Percentiles rank a stretch among this genome's conserved stretches.
Conservation (phyloP, 1,139 yeast species). For the Candida sanyaensis region DNA sequence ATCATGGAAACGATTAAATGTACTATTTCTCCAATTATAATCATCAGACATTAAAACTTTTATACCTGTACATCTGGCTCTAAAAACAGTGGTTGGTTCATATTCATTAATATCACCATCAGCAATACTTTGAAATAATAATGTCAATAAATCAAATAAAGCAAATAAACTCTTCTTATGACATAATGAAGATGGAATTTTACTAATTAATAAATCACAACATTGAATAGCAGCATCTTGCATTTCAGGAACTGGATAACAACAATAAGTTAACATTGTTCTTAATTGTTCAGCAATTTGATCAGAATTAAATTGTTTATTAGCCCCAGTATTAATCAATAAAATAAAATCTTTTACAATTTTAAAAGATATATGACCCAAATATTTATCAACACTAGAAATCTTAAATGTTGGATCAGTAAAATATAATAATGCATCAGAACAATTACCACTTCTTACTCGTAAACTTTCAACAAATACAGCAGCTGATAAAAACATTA, state of each 20-base stretch:
- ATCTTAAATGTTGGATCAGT: slow-evolving; percentile 81
- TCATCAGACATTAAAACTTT: slow-evolving; percentile 75
- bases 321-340: slow-evolving; percentile 47
- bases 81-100: slow-evolving; percentile 74
- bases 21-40: slow-evolving; percentile 70
- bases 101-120: slow-evolving; percentile 83
- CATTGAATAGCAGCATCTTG: slow-evolving; percentile 83
- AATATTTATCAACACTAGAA: slow-evolving; percentile 71
- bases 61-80: slow-evolving; percentile 57
- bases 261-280: slow-evolving; percentile 65
- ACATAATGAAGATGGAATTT: slow-evolving; percentile 82
- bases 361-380: slow-evolving; percentile 65
- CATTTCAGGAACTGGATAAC: slow-evolving; percentile 74
- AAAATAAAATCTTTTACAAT: slow-evolving; percentile 59
- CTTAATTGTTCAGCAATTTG: slow-evolving; percentile 73
- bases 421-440: slow-evolving; percentile 71
- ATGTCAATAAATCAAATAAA: slow-evolving; percentile 74
- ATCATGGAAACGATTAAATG: slow-evolving; percentile 60
- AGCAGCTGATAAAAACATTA: slow-evolving; percentile 87
- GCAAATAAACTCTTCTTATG: slow-evolving; percentile 74
- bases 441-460: slow-evolving; percentile 79
- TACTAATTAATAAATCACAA: slow-evolving; percentile 66
- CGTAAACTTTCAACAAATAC: slow-evolving; percentile 77
- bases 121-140: slow-evolving; percentile 75
- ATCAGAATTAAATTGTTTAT: slow-evolving; percentile 54